phyloP scores from a whole-genome alignment of 352 stramenopile species.

The Chrysophaeum taylorii region DNA sequence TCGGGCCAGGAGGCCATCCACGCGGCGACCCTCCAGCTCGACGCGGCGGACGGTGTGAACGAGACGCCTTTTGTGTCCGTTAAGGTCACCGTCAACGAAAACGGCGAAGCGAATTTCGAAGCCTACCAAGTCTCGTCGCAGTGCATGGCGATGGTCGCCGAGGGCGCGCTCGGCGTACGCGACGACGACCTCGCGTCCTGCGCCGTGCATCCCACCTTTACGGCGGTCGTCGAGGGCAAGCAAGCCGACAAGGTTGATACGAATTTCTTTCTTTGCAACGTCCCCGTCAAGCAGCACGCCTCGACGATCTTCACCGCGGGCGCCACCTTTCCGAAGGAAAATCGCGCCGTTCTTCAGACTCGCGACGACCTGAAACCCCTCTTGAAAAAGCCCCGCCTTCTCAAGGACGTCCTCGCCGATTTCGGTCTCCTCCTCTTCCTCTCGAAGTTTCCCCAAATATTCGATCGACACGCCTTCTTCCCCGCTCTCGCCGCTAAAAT shows the following conservation, averaged over 20 bases:
- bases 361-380: constrained; percentile 81
- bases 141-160: constrained; percentile 94
- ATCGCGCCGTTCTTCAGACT: constrained; percentile 65
- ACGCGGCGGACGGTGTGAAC: constrained; percentile 74
- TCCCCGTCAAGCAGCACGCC: constrained; percentile 85
- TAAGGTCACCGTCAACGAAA: constrained; percentile 80
- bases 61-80: constrained; percentile 89
- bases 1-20: constrained; percentile 73
- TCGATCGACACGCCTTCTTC: constrained; percentile 78
- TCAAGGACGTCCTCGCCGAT: constrained; percentile 81
- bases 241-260: constrained; percentile 73
- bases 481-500: constrained; percentile 80
- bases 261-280: constrained; percentile 92
- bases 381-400: constrained; percentile 60
- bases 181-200: constrained; percentile 74
- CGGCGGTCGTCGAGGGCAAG: constrained; percentile 91
- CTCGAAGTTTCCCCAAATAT: constrained; percentile 53
- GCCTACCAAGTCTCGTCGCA: constrained; percentile 92
- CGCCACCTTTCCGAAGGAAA: constrained; percentile 81
- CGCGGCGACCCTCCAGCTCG: constrained; percentile 83
- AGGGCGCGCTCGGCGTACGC: constrained; percentile 75
- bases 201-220: constrained; percentile 88
- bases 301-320: constrained; percentile 75
- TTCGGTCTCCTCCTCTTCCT: constrained; percentile 93
- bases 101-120: constrained; percentile 84